phyloP scores from a whole-genome alignment of 257 asterid species.

The Gardenia jasminoides region DNA sequence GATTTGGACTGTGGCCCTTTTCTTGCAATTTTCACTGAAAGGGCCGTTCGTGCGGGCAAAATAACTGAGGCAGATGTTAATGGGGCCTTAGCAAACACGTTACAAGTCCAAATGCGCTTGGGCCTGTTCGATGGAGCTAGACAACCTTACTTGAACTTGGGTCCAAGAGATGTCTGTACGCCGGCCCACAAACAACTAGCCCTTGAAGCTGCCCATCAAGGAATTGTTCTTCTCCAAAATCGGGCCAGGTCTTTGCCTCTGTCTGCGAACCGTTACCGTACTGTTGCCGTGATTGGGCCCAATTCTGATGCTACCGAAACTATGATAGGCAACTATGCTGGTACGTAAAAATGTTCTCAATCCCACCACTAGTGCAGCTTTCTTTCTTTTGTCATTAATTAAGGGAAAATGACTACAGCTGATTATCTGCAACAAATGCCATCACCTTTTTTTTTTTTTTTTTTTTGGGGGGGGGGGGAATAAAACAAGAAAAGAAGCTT shows the following conservation, averaged over 20 bases:
- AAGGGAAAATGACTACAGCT: no score
- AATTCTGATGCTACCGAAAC: conserved; percentile 70
- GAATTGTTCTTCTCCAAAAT: conserved; percentile 72
- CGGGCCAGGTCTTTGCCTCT: conserved; percentile 63
- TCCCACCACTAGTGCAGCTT: no score
- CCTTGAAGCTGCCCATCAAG: conserved; percentile 94
- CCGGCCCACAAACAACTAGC: conserved; percentile 75
- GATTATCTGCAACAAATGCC: no score
- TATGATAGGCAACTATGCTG: conserved; percentile 96
- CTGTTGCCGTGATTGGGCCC: conserved; percentile 86
- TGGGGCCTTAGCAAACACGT: conserved; percentile 56
- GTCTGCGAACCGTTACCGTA: conserved; percentile 35
- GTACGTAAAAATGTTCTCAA: conserved; percentile 21
- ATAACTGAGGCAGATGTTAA: conserved; percentile 55
- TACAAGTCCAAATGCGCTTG: conserved; percentile 80
- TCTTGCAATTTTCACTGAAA: conserved; percentile 63
- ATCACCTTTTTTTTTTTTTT: no score
- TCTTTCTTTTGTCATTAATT: no score
- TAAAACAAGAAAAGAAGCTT: no score
- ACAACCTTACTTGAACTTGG: conserved; percentile 56
- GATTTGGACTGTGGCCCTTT: conserved; percentile 95
- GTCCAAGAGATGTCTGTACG: conserved; percentile 77
- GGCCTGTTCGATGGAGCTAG: conserved; percentile 79
- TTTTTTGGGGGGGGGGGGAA: no score
- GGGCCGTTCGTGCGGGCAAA: conserved; percentile 57